These are phyloP conservation scores for Calonectria fujianensis DNA, from an alignment of 2,329 filamentous ascomycete species.

Conservation along the genomic window DNA sequence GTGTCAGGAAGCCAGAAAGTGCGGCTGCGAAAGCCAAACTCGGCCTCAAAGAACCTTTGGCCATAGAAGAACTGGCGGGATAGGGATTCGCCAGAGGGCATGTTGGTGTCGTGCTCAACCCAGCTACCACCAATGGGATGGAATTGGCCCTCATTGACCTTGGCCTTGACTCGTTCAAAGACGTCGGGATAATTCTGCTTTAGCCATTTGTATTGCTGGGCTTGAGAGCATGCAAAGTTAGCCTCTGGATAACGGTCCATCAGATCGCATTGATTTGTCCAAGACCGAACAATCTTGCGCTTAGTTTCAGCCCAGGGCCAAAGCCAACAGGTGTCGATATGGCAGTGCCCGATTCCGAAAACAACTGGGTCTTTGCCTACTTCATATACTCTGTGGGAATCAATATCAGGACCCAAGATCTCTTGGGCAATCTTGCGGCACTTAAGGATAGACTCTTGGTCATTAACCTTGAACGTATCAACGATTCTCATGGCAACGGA, in stretches of 20 bases:
- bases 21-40: conserved; percentile 89
- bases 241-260: conserved; percentile 97
- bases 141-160: conserved; percentile 93
- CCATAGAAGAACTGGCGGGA: conserved; percentile 96
- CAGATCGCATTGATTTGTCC: conserved; percentile 96
- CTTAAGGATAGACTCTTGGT: conserved; percentile 85
- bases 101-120: conserved; percentile 99
- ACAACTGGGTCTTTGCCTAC: conserved; percentile 84
- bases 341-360: conserved; percentile 94
- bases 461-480: conserved; percentile 88
- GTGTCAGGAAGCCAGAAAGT: conserved; percentile 99
- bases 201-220: conserved; percentile 98
- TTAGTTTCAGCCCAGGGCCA: conserved; percentile 99
- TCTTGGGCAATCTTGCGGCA: conserved; percentile 88
- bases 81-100: conserved; percentile 96
- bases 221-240: conserved; percentile 93
- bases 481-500: conserved; percentile 92
- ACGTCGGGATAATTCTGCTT: conserved; percentile 91
- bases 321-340: conserved; percentile 98
- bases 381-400: conserved; percentile 90
- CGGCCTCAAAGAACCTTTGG: conserved; percentile 94
- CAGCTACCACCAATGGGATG: conserved; percentile 97
- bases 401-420: conserved; percentile 87
- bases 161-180: conserved; percentile 92
- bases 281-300: conserved; percentile 95